Conservation (phyloP, 2,329 filamentous ascomycete species). For the Trichoderma gracile region DNA sequence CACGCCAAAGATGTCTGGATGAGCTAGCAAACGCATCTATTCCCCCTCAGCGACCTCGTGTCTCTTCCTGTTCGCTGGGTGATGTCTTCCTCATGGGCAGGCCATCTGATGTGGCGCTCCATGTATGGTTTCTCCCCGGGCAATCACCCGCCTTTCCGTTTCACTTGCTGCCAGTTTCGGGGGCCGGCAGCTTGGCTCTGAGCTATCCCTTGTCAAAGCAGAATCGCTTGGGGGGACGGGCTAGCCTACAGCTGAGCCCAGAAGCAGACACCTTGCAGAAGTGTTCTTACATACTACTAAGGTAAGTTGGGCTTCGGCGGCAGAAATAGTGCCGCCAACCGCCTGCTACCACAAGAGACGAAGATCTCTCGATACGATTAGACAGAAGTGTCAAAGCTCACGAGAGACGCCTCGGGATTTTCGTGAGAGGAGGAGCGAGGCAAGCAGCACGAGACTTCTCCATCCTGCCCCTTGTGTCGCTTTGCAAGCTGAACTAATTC, state of each 20-base stretch:
- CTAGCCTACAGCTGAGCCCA: no score
- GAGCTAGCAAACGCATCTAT: not conserved
- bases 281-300: no score
- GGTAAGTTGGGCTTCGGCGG: not conserved
- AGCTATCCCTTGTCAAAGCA: not conserved
- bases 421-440: not conserved
- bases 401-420: no score
- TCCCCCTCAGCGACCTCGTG: not conserved
- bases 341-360: not conserved
- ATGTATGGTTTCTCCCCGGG: conserved; percentile 6
- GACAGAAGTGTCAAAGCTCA: conserved; percentile 8
- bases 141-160: not conserved
- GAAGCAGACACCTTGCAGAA: no score
- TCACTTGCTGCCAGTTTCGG: not conserved
- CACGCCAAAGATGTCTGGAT: not conserved
- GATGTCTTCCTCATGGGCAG: no score
- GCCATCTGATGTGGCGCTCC: conserved; percentile 7
- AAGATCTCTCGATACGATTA: not conserved
- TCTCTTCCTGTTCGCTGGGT: not conserved
- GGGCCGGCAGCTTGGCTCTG: not conserved
- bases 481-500: conserved; percentile 7
- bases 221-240: not conserved
- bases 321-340: conserved; percentile 8
- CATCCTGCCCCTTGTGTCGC: not conserved
- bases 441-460: not conserved